These are phyloP conservation scores for Artemisia argyi DNA, from an alignment of 129 eudicot species.

Conservation along the genomic window DNA sequence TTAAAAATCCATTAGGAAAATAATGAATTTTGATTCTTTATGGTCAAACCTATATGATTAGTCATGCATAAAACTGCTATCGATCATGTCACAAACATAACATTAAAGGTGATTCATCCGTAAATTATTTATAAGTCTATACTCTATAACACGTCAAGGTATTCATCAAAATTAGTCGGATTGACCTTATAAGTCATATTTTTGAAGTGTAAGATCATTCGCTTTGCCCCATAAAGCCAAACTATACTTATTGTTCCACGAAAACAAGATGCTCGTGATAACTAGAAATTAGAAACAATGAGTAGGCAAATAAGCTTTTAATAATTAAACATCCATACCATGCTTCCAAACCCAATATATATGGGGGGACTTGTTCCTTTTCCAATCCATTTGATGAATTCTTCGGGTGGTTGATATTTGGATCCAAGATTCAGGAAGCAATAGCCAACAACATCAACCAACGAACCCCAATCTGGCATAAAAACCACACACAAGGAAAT, in stretches of 20 bases:
- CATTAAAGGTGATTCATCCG: background rate
- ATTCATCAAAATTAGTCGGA: background rate
- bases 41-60: background rate
- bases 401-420: constrained; percentile 65
- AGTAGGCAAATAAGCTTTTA: background rate
- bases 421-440: constrained; percentile 83
- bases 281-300: background rate
- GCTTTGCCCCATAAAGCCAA: constrained; percentile 4
- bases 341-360: constrained; percentile 97
- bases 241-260: background rate
- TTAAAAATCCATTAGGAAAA: background rate
- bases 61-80: background rate
- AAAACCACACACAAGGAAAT: constrained; percentile 12
- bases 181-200: background rate
- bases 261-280: background rate
- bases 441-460: constrained; percentile 95
- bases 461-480: constrained; percentile 90
- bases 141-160: background rate
- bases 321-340: constrained; percentile 48
- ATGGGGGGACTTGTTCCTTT: constrained; percentile 86
- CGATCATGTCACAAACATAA: background rate
- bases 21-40: background rate
- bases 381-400: constrained; percentile 68
- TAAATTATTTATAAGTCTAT: background rate
- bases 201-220: background rate